Percentiles rank a stretch among this genome's conserved stretches.
These are phyloP conservation scores for Colletotrichum aenigma DNA, from an alignment of 2,329 filamentous ascomycete genomes.

Conservation along the genomic window DNA sequence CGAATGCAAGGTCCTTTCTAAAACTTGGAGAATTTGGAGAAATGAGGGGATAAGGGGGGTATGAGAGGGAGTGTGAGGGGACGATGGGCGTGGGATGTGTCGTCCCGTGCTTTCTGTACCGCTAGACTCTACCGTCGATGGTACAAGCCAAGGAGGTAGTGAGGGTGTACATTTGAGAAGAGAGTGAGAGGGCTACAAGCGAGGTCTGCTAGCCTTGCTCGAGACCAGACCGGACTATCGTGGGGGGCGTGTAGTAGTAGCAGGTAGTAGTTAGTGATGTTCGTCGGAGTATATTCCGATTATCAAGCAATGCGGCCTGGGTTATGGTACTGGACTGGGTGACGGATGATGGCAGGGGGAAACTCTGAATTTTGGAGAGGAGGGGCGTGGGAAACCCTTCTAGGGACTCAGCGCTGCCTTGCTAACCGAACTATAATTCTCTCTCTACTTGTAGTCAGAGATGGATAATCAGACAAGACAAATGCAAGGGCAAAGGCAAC, in stretches of 20 bases:
- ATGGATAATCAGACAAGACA: not conserved
- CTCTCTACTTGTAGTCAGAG: not conserved
- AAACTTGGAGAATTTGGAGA: not conserved
- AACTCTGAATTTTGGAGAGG: not conserved
- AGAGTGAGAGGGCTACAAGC: not conserved
- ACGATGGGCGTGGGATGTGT: not conserved
- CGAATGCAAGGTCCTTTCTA: not conserved
- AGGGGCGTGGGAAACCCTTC: not conserved
- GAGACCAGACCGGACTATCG: not conserved
- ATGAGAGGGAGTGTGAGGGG: not conserved
- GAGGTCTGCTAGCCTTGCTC: not conserved
- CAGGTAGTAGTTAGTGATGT: not conserved
- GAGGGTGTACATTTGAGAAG: not conserved
- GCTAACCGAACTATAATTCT: conserved; percentile 1
- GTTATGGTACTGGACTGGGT: not conserved
- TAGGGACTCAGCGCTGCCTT: not conserved
- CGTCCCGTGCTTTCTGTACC: not conserved
- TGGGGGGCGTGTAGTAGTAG: not conserved
- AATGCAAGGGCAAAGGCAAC: not conserved
- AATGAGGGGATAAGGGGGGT: not conserved
- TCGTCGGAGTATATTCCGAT: not conserved
- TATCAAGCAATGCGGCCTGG: not conserved
- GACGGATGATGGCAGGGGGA: not conserved
- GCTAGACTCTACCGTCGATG: not conserved
- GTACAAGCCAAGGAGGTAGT: not conserved